Conservation (phyloP, 345 rosid species). For the Eutrema japonicum region DNA sequence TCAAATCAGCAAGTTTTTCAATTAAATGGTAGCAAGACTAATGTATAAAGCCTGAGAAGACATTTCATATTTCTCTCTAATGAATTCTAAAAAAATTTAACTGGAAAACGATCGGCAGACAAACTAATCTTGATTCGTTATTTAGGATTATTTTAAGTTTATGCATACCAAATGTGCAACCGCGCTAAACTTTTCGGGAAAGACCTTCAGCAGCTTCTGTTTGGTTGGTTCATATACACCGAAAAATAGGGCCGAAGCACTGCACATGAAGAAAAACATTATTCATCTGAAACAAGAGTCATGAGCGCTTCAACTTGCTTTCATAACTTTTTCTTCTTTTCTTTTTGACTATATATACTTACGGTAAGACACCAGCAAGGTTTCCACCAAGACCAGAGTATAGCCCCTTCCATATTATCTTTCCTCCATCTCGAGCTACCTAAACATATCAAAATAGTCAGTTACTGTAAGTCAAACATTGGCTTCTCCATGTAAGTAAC, state of each 20-base stretch:
- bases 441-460: constrained; percentile 32
- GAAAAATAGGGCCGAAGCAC: constrained; percentile 72
- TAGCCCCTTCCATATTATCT: constrained; percentile 66
- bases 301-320: neutral
- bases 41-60: constrained; percentile 28
- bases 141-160: neutral
- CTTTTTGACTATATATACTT: constrained; percentile 43
- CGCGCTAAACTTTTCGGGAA: constrained; percentile 65
- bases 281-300: constrained; percentile 27
- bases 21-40: neutral
- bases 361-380: constrained; percentile 86
- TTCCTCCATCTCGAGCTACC: constrained; percentile 76
- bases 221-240: constrained; percentile 76
- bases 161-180: constrained; percentile 64
- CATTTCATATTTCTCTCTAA: constrained; percentile 10
- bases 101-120: neutral
- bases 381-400: constrained; percentile 91
- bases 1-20: constrained; percentile 19
- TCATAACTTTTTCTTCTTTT: neutral
- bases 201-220: constrained; percentile 55
- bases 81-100: neutral
- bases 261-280: constrained; percentile 33
- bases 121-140: neutral
- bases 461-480: neutral
- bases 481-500: constrained; percentile 1